These are phyloP conservation scores for Pseudopithomyces maydicus DNA, from an alignment of 2,329 filamentous ascomycete species.

Conservation along the genomic window DNA sequence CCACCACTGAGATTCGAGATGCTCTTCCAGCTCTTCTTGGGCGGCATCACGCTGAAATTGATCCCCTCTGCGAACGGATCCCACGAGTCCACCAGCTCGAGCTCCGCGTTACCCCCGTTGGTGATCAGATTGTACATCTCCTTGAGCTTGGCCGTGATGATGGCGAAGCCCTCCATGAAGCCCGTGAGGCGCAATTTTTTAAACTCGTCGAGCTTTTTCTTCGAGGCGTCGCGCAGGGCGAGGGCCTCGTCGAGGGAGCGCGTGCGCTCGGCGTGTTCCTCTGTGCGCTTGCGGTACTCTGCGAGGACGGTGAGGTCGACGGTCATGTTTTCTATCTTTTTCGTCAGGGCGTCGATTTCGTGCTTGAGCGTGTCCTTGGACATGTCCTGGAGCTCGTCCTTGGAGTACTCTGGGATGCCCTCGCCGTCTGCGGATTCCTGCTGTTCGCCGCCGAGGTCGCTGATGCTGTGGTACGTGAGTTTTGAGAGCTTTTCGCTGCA, in stretches of 20 bases:
- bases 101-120: constrained; percentile 97
- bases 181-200: constrained; percentile 88
- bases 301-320: constrained; percentile 88
- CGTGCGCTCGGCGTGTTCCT: constrained; percentile 81
- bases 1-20: constrained; percentile 95
- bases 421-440: constrained; percentile 49
- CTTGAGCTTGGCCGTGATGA: constrained; percentile 91
- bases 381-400: constrained; percentile 68
- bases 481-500: constrained; percentile 92
- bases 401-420: constrained; percentile 75
- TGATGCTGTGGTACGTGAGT: constrained; percentile 78
- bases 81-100: constrained; percentile 93
- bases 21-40: constrained; percentile 99
- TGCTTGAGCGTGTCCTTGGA: constrained; percentile 67
- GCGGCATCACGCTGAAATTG: constrained; percentile 96
- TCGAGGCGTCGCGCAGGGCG: constrained; percentile 78
- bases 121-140: constrained; percentile 99
- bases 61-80: constrained; percentile 98
- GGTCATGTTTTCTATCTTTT: constrained; percentile 80
- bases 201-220: constrained; percentile 90
- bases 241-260: constrained; percentile 83
- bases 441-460: constrained; percentile 60
- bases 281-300: constrained; percentile 84
- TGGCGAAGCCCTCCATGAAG: constrained; percentile 97
- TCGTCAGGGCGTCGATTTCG: constrained; percentile 69